Conservation (phyloP, 306 rosid species). For the Medicago ruthenica region DNA sequence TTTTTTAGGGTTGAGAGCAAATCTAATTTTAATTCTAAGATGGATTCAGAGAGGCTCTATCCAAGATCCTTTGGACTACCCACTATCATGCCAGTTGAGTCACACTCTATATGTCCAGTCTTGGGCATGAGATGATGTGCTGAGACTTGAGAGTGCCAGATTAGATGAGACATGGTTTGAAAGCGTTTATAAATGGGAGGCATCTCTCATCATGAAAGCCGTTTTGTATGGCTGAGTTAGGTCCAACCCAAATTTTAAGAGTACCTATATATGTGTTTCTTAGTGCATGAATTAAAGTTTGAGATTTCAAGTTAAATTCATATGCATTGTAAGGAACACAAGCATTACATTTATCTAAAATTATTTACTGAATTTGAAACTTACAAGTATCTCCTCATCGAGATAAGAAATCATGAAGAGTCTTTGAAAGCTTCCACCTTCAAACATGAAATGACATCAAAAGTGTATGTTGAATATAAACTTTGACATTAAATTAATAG, state of each 20-base stretch:
- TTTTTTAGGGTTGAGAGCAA: background rate
- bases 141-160: background rate
- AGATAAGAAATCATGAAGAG: constrained; percentile 97
- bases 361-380: constrained; percentile 44
- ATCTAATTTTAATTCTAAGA: too few relatives aligned
- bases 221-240: background rate
- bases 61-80: background rate
- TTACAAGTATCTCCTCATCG: constrained; percentile 91
- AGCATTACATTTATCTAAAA: constrained; percentile 28
- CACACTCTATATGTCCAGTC: background rate
- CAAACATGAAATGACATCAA: constrained; percentile 37
- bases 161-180: background rate
- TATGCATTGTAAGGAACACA: constrained; percentile 11
- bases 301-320: constrained; percentile 4
- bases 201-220: background rate
- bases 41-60: background rate
- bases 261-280: background rate
- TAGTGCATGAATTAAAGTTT: constrained; percentile 16
- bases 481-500: constrained; percentile 1
- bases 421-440: constrained; percentile 85
- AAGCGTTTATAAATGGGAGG: background rate
- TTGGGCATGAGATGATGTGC: background rate
- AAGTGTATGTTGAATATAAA: constrained; percentile 18
- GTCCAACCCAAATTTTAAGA: background rate
- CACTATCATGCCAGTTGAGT: background rate